Conservation (phyloP, 1,284 basidiomycete genomes). For the Entoloma clypeatum region DNA sequence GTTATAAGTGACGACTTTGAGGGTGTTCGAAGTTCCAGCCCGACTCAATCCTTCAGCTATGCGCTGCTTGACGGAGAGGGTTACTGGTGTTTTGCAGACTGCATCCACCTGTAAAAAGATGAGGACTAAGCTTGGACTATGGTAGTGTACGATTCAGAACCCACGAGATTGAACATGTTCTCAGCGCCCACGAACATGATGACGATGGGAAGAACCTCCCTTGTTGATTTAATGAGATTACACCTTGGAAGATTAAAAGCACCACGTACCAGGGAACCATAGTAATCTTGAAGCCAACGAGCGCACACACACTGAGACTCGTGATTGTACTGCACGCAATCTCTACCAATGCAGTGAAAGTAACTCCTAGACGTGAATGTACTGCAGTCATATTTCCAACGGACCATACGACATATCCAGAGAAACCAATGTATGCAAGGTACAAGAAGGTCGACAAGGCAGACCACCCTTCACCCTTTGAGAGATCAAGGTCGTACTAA, state of each 20-base stretch:
- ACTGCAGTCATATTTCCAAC: slow-evolving; percentile 80
- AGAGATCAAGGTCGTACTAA: slow-evolving; percentile 50
- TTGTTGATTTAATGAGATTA: slow-evolving; percentile 25
- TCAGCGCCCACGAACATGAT: slow-evolving; percentile 96
- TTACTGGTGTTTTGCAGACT: slow-evolving; percentile 85
- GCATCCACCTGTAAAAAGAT: slow-evolving; percentile 68
- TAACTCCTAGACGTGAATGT: slow-evolving; percentile 88
- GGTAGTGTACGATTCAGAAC: slow-evolving; percentile 23
- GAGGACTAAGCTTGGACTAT: slow-evolving; percentile 1
- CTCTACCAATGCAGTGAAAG: slow-evolving; percentile 91
- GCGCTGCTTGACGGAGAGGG: slow-evolving; percentile 87
- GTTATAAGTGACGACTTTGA: slow-evolving; percentile 90
- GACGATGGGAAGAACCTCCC: slow-evolving; percentile 88
- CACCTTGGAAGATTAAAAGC: slow-evolving; percentile 3
- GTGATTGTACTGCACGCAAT: slow-evolving; percentile 90
- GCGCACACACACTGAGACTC: slow-evolving; percentile 85
- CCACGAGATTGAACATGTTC: slow-evolving; percentile 93
- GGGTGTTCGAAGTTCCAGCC: slow-evolving; percentile 87
- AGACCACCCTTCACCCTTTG: slow-evolving; percentile 43
- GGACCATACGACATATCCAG: slow-evolving; percentile 74
- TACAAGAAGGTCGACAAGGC: slow-evolving; percentile 73
- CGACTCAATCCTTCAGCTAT: slow-evolving; percentile 86
- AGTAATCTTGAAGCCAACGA: slow-evolving; percentile 80
- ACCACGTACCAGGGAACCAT: slow-evolving; percentile 78
- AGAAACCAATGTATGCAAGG: slow-evolving; percentile 76